phyloP scores from a whole-genome alignment of 78 protist species.

The Dictyostelium capitatum region DNA sequence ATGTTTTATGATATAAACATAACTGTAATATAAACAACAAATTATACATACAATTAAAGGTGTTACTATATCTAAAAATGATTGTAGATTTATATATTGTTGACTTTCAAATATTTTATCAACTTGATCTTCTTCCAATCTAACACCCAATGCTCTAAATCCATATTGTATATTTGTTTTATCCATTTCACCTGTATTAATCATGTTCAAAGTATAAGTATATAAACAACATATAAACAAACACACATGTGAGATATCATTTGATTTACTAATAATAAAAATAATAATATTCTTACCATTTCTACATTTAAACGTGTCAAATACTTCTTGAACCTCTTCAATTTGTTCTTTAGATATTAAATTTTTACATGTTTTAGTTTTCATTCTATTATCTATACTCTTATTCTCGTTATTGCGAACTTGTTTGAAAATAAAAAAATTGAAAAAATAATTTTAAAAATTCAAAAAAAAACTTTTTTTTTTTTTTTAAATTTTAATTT shows the following conservation, averaged over 20 bases:
- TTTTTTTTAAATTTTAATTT: background rate
- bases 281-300: background rate
- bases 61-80: slow-evolving; percentile 1
- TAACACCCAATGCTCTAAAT: slow-evolving; percentile 1
- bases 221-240: too few relatives aligned
- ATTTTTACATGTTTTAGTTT: slow-evolving; percentile 11
- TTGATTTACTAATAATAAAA: too few relatives aligned
- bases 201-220: too few relatives aligned
- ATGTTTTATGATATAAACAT: too few relatives aligned
- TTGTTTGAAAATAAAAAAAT: too few relatives aligned
- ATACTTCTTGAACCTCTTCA: background rate
- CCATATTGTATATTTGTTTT: slow-evolving; percentile 9
- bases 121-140: slow-evolving; percentile 1
- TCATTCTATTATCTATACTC: background rate
- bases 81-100: background rate
- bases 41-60: background rate
- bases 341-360: background rate
- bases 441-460: too few relatives aligned
- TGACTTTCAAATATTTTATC: slow-evolving; percentile 1
- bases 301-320: slow-evolving; percentile 9
- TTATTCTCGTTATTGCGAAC: background rate
- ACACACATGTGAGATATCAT: too few relatives aligned
- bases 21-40: too few relatives aligned
- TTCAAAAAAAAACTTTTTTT: background rate
- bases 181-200: background rate